These are phyloP conservation scores for Physcomitrellopsis africana DNA, from an alignment of 225 moss, liverwort and hornwort genomes.

Conservation along the genomic window DNA sequence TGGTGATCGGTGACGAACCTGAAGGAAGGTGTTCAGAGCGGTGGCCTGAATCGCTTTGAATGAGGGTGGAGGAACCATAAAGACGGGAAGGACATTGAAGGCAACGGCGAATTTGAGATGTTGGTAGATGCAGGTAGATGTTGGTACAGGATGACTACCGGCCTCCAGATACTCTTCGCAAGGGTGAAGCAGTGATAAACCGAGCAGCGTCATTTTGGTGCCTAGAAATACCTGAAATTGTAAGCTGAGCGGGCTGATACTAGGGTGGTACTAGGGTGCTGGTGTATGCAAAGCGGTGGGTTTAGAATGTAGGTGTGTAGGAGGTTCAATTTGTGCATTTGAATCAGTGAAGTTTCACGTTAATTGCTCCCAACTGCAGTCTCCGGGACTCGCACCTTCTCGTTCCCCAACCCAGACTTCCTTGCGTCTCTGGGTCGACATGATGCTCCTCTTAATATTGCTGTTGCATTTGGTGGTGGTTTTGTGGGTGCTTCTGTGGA, in stretches of 20 bases:
- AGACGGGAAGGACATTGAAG: constrained; percentile 18
- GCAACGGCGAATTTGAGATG: constrained; percentile 20
- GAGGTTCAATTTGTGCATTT: constrained; percentile 50
- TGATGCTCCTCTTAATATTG: too few species aligned
- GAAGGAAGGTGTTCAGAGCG: constrained; percentile 36
- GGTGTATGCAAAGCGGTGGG: constrained; percentile 49
- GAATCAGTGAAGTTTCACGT: constrained; percentile 52
- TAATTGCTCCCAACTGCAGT: constrained; percentile 15
- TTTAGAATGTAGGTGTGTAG: constrained; percentile 37
- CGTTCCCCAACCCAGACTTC: too few species aligned
- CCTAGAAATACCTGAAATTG: constrained; percentile 43
- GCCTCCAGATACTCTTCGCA: not conserved
- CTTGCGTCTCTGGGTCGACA: too few species aligned
- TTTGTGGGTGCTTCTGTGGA: too few species aligned
- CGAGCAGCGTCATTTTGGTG: constrained; percentile 40
- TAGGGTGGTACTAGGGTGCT: constrained; percentile 30
- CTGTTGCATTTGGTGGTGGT: too few species aligned
- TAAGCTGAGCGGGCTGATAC: constrained; percentile 31
- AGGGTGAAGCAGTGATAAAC: constrained; percentile 3
- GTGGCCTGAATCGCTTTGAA: constrained; percentile 3
- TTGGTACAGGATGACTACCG: constrained; percentile 10
- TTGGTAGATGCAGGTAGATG: not conserved
- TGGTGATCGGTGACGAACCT: constrained; percentile 31
- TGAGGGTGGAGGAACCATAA: not conserved
- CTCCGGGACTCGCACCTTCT: too few species aligned